Percentiles rank a stretch among this genome's conserved stretches.
Evolutionary conservation across 2,329 filamentous ascomycete genomes (phyloP).

Genomic region (Aaosphaeria pasadenensis): DNA sequence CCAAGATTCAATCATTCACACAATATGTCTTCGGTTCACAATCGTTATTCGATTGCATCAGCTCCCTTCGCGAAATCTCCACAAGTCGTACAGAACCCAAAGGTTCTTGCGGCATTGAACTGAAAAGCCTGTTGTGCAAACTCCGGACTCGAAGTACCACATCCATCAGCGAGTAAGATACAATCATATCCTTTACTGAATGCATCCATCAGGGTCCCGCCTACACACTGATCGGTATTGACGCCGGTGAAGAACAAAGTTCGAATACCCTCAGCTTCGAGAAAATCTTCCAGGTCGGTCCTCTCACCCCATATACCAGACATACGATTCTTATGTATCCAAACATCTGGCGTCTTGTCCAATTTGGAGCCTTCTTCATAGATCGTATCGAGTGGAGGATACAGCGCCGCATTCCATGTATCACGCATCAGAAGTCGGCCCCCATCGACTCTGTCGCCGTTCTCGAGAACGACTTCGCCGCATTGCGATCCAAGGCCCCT

Average conservation of each 20-base stretch:
- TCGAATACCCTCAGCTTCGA: conserved; percentile 37
- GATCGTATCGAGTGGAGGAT: conserved; percentile 33
- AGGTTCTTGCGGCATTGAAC: conserved; percentile 39
- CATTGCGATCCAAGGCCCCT: conserved; percentile 35
- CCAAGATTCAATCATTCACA: no score
- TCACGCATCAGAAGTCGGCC: conserved; percentile 38
- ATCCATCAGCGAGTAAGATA: conserved; percentile 40
- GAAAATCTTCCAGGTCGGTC: conserved; percentile 34
- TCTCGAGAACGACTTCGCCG: conserved; percentile 14
- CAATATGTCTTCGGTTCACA: no score
- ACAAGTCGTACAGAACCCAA: conserved; percentile 39
- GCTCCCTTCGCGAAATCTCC: conserved; percentile 27
- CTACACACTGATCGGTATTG: conserved; percentile 44
- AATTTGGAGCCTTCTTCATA: conserved; percentile 21
- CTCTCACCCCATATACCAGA: conserved; percentile 38
- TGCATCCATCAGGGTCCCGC: conserved; percentile 41
- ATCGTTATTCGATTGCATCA: conserved; percentile 3
- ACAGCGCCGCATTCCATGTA: conserved; percentile 42
- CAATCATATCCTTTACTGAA: conserved; percentile 45
- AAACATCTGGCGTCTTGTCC: conserved; percentile 15
- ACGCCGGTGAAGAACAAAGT: conserved; percentile 42
- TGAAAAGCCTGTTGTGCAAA: conserved; percentile 40
- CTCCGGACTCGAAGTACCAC: conserved; percentile 39
- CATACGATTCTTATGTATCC: conserved; percentile 43
- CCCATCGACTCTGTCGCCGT: conserved; percentile 23